phyloP scores from a whole-genome alignment of 345 rosid genomes.

The Syzygium grande region DNA sequence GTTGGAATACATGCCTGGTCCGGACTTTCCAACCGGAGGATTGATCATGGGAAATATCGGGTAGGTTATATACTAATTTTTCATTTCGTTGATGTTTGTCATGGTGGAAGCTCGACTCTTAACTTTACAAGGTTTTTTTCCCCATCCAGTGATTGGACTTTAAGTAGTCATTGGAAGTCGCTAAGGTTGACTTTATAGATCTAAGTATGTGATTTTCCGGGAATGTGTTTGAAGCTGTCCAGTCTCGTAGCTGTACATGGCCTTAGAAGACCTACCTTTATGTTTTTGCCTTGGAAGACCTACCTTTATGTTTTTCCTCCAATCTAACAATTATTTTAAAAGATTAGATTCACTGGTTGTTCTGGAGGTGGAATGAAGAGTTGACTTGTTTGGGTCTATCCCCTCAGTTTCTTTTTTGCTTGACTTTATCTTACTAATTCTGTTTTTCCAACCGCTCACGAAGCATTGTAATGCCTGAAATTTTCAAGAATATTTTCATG shows the following conservation, averaged over 20 bases:
- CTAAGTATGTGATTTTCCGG: not conserved
- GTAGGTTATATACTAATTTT: constrained; percentile 24
- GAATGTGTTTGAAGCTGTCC: not conserved
- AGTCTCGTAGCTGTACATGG: not conserved
- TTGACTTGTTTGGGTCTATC: not conserved
- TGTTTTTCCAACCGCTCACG: not conserved
- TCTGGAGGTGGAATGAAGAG: not conserved
- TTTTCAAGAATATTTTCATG: not conserved
- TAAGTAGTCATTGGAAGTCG: not conserved
- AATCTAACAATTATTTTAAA: not conserved
- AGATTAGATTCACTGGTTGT: not conserved
- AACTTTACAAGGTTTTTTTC: not conserved
- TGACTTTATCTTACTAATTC: not conserved
- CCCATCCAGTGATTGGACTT: not conserved
- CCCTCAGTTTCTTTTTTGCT: not conserved
- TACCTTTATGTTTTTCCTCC: not conserved
- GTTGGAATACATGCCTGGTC: constrained; percentile 98
- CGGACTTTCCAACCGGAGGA: constrained; percentile 99
- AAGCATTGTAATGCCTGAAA: not conserved
- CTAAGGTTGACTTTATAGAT: not conserved
- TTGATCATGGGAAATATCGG: constrained; percentile 91
- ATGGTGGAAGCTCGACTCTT: not conserved
- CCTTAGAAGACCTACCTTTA: not conserved
- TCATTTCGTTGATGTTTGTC: not conserved
- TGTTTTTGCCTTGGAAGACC: not conserved